Conservation (phyloP, 768 basidiomycete species). For the Leccinellum albellum region DNA sequence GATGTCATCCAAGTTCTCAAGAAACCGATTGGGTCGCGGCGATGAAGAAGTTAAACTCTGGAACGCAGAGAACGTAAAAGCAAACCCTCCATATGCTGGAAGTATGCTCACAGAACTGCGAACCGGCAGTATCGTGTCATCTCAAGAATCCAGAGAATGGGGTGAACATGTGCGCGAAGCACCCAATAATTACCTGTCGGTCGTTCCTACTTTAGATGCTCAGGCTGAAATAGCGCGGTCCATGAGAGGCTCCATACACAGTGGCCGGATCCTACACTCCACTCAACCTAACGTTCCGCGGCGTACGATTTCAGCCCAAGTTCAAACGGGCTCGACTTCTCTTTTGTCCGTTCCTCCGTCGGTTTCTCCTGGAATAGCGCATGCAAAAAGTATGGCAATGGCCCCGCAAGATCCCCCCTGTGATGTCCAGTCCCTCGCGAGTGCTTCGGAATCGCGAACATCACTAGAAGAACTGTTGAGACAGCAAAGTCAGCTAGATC, state of each 20-base stretch:
- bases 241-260: conserved; percentile 4
- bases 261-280: not conserved
- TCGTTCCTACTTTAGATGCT: conserved; percentile 6
- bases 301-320: not conserved
- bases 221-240: conserved; percentile 6
- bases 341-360: not conserved
- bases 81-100: conserved; percentile 4
- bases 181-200: not conserved
- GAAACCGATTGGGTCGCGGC: conserved; percentile 18
- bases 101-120: not conserved
- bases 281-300: not conserved
- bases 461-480: conserved; percentile 53
- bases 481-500: conserved; percentile 62
- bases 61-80: conserved; percentile 32
- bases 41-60: conserved; percentile 32
- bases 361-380: not conserved
- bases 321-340: not conserved
- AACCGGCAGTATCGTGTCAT: conserved; percentile 1
- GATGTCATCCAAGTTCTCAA: conserved; percentile 31
- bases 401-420: conserved; percentile 37
- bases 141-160: conserved; percentile 7
- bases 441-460: conserved; percentile 20
- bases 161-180: conserved; percentile 4
- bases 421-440: conserved; percentile 25
- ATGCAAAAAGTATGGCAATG: not conserved